Base-by-base conservation (phyloP, 345 rosid genomes). In the Heritiera littoralis region DNA sequence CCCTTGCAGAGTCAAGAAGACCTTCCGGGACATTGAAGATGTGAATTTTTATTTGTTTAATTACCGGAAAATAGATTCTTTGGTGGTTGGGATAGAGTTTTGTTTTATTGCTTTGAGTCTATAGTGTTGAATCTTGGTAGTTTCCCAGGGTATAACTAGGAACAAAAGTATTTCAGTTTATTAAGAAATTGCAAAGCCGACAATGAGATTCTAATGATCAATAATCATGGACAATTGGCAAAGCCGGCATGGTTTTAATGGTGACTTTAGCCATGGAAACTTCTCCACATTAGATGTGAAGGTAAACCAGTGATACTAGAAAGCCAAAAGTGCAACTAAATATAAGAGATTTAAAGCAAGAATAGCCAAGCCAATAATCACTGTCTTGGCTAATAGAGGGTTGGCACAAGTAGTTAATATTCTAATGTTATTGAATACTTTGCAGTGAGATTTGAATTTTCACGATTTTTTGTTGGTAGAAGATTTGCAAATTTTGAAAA, bases 161-260 rank as follows among this genome's bases (percentile, higher is more conserved):
- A 58, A 59, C 55, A 69, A 69, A 20, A 20, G 13, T 13, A n/a
- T 9, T 23, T 48, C 10, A 32, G 38, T 32, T 72, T 17, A 54
- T 0, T 32, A 54, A 6, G 54, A 35, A 72, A 32, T 45, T 5
- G 63, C 63, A 72, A 58, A 32, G 76, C 76, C 76, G 76, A 63
- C 76, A n/a, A 32, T 54, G 15, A 12, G 76, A 52, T 9, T 72
- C 9, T 15, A 72, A 72, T 35, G 18, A 54, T 52, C 9, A 72
- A 72, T 35, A 38, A 54, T 52, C 76, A 17, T 51, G 4, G 45
- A 52, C 61, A 72, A 51, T 32, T 51, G 46, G 76, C 76, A 52
- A 18, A 32, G 61, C 63, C 76, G 76, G 76, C 76, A 17, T 35
- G 63, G 35, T 9, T 72, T 9, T 32, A 9, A 32, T 32, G 61